Evolutionary conservation across 768 basidiomycete genomes (phyloP).

Genomic region (Termitomyces sp.): DNA sequence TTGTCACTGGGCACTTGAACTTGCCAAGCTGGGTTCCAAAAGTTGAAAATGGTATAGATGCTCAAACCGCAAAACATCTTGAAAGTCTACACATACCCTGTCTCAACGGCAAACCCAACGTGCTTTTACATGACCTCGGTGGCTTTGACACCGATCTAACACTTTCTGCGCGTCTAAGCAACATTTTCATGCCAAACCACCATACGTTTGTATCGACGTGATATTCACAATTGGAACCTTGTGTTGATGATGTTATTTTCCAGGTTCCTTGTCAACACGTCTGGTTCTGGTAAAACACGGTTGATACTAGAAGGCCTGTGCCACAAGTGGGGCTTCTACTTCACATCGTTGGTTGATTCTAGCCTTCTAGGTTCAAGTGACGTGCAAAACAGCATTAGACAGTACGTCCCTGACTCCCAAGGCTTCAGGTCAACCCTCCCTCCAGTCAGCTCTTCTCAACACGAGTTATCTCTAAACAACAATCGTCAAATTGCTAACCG

Average conservation of each 20-base stretch:
- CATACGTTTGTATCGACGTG: constrained; percentile 28
- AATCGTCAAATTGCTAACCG: constrained; percentile 33
- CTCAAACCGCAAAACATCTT: constrained; percentile 20
- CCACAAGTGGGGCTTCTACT: constrained; percentile 41
- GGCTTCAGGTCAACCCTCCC: constrained; percentile 28
- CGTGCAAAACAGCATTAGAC: constrained; percentile 33
- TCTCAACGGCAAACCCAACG: constrained; percentile 32
- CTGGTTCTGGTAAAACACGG: constrained; percentile 41
- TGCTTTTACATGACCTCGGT: constrained; percentile 36
- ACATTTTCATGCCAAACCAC: constrained; percentile 38
- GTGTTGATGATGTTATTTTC: neutral
- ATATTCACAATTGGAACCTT: neutral
- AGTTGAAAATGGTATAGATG: constrained; percentile 12
- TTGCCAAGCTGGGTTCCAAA: constrained; percentile 27
- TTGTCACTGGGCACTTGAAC: constrained; percentile 26
- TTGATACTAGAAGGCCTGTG: constrained; percentile 40
- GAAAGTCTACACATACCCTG: constrained; percentile 26
- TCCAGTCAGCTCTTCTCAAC: constrained; percentile 21
- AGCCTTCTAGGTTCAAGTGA: constrained; percentile 39
- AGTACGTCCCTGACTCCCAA: constrained; percentile 28
- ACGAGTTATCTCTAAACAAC: constrained; percentile 23
- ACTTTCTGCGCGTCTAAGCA: constrained; percentile 27
- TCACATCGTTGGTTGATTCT: constrained; percentile 38
- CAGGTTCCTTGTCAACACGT: constrained; percentile 42
- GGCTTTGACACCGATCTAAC: constrained; percentile 26